Conservation (phyloP, 2,329 filamentous ascomycete species). For the Penicillium sp. region DNA sequence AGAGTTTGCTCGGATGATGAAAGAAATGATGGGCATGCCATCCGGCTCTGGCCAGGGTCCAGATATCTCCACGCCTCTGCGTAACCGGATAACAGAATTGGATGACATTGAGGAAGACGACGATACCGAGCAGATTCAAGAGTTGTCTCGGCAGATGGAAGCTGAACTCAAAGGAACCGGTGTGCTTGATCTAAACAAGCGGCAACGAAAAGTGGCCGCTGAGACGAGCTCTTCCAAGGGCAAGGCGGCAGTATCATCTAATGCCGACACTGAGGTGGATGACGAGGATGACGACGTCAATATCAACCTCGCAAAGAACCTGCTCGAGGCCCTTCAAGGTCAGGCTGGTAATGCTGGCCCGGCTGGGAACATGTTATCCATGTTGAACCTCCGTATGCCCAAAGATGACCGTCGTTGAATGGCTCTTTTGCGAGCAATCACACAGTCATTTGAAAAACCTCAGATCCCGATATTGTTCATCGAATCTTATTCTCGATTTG, state of each 20-base stretch:
- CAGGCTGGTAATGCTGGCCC: slow-evolving; percentile 85
- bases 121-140: slow-evolving; percentile 60
- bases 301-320: slow-evolving; percentile 83
- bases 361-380: slow-evolving; percentile 79
- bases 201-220: slow-evolving; percentile 19
- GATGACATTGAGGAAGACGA: slow-evolving; percentile 54
- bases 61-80: slow-evolving; percentile 23
- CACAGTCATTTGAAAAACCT: background rate
- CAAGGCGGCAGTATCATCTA: slow-evolving; percentile 26
- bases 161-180: slow-evolving; percentile 50
- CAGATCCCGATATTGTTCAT: background rate
- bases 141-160: slow-evolving; percentile 49
- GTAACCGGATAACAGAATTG: slow-evolving; percentile 48
- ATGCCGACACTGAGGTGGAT: slow-evolving; percentile 18
- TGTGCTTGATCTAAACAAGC: slow-evolving; percentile 43
- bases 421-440: background rate
- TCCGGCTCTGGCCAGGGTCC: slow-evolving; percentile 36
- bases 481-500: background rate
- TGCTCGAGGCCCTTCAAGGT: slow-evolving; percentile 89
- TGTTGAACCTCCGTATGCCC: slow-evolving; percentile 82
- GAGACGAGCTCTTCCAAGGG: slow-evolving; percentile 30
- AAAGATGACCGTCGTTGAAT: slow-evolving; percentile 61
- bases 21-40: slow-evolving; percentile 80
- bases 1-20: slow-evolving; percentile 85
- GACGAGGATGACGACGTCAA: slow-evolving; percentile 70